Evolutionary conservation across 2,329 filamentous ascomycete genomes (phyloP), one percentile per base, ranked within the genome.

Genomic region (Pseudogymnoascus sp.): DNA sequence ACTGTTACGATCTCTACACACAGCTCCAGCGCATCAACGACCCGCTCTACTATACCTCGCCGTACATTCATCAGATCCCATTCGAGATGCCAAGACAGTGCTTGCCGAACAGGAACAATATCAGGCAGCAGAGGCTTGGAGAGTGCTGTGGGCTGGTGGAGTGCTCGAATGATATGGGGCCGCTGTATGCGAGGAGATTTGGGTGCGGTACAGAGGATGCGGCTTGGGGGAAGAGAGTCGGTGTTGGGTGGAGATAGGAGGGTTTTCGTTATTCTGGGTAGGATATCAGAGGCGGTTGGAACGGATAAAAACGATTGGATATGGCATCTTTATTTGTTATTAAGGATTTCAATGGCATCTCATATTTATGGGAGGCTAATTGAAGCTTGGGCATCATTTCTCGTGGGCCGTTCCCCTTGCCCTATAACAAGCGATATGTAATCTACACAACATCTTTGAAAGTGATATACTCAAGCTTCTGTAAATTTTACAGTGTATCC

Each of bases 11-110:
- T 15, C 65, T 72, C 39, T 71, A 67, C 63, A 61, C 66, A 10
- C 70, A 72, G 59, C 65, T 72, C 1, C 68, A 71, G 63, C 66
- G 71, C 10, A 71, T 71, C 61, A 71, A 71, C 61, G 59, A 70
- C 24, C 70, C 70, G 4, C 37, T 44, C n/a, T 60, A 44, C 40
- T 47, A 60, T 26, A 35, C 59, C 13, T 24, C 57, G n/a, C 57
- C 57, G 9, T 59, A 59, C 33, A 8, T 35, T 21, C 17, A 58
- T 8, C 17, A 47, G 17, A 9, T 44, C 24, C 59, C 59, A 47
- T 60, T 60, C 31, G 59, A 60, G 40, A 36, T 60, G 24, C 59
- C 40, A 21, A 35, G 39, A 21, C 35, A 47, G 13, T 60, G 59
- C 59, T 54, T 60, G 26, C 59, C 59, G 11, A 44, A 29, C 24